Evolutionary conservation across 306 rosid species (phyloP), one percentile per base, ranked within the genome.

Genomic region (Castanea crenata): DNA sequence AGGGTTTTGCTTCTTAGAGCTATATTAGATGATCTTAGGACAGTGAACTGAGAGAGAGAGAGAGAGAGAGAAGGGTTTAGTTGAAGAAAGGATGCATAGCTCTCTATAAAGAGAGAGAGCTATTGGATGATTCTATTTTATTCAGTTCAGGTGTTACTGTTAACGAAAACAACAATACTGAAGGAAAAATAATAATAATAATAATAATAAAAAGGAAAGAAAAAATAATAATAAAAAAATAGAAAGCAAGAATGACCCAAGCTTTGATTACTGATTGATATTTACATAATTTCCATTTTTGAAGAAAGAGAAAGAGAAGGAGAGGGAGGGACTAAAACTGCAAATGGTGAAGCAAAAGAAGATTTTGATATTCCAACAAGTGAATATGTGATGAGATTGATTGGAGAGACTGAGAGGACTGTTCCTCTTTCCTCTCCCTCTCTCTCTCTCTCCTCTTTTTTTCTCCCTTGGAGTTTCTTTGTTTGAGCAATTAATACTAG

Each of bases 361-460:
- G 79, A 78, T 34, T 78, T 69, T 56, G 67, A 55, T 78, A 78
- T 69, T 74, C 18, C 8, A 76, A 29, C 20, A 69, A 21, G 20
- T 68, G 88, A 67, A 74, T 80, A 67, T 64, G 25, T 80, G 94
- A 90, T 78, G 85, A 91, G 97, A 91, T 80, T 84, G 93, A 87
- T 90, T 93, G 85, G 85, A 87, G 79, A 70, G 79, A 70, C 83
- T 84, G 92, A 90, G 79, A 83, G 76, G 88, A 86, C 89, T 89
- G 70, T 79, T 88, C 81, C 87, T 81, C 82, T 77, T 80, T 83
- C 38, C 77, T 74, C 44, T 59, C 69, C 85, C 54, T 83, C 63
- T 76, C 78, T 74, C 56, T 57, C 8, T 5, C 5, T 32, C 8
- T 34, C 27, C 27, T 25, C 27, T 34, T 41, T 38, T 38, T 41